Evolutionary conservation across 441 rosid genomes (phyloP).

Genomic region (Melastoma candidum): DNA sequence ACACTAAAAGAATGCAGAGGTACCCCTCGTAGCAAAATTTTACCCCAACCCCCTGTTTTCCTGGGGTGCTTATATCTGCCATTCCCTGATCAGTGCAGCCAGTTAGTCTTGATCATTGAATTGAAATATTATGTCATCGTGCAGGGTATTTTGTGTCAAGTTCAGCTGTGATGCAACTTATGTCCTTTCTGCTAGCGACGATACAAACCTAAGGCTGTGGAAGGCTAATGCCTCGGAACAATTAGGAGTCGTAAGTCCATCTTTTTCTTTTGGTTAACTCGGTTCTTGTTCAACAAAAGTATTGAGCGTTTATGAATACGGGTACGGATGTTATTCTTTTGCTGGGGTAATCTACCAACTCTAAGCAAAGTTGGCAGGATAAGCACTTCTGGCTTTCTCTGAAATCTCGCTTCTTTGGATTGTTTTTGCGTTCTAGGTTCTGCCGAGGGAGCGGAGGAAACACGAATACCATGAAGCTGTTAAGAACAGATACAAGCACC

Average conservation of each 20-base stretch:
- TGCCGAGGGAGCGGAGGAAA: constrained; percentile 76
- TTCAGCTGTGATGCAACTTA: constrained; percentile 86
- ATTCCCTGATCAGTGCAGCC: not conserved
- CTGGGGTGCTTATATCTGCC: not conserved
- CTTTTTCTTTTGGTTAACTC: not conserved
- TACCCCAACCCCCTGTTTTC: not conserved
- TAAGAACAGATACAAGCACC: constrained; percentile 83
- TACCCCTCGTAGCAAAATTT: constrained; percentile 11
- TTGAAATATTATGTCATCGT: not conserved
- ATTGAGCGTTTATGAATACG: not conserved
- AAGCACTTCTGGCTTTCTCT: not conserved
- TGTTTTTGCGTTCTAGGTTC: constrained; percentile 36
- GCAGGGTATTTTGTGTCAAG: constrained; percentile 85
- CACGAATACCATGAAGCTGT: constrained; percentile 79
- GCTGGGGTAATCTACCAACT: not conserved
- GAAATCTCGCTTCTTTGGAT: not conserved
- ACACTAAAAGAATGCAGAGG: constrained; percentile 99
- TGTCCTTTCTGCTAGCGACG: constrained; percentile 90
- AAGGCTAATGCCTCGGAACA: constrained; percentile 97
- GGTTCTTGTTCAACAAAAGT: not conserved
- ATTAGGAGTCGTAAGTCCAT: constrained; percentile 77
- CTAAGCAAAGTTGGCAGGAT: not conserved
- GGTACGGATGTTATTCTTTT: not conserved
- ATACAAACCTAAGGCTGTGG: constrained; percentile 88
- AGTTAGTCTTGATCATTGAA: not conserved